A percentile compares a stretch with the other conserved stretches of the same genome.
These are phyloP conservation scores for Pleurotus sapidus DNA, from an alignment of 768 basidiomycete genomes.

Conservation along the genomic window DNA sequence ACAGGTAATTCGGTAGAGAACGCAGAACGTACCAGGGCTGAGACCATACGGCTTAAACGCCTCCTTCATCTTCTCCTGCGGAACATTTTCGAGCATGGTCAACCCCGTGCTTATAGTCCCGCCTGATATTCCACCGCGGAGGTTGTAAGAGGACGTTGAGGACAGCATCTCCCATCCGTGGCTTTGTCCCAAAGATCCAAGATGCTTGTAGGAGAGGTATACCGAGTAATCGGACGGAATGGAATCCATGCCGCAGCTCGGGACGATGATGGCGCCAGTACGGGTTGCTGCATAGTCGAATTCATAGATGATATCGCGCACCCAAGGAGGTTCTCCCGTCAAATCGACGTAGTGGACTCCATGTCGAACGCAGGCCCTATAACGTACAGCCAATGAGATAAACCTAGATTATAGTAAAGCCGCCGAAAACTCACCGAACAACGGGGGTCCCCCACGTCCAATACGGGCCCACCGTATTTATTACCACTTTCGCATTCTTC, in stretches of 20 bases:
- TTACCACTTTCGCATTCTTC: conserved; percentile 58
- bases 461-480: conserved; percentile 78
- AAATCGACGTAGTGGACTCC: conserved; percentile 87
- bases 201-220: conserved; percentile 65
- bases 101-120: conserved; percentile 56
- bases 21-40: conserved; percentile 34
- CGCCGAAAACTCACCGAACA: conserved; percentile 44
- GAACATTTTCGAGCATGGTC: conserved; percentile 34
- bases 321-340: conserved; percentile 70
- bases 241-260: conserved; percentile 76
- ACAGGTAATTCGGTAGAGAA: background rate
- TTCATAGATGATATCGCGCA: conserved; percentile 54
- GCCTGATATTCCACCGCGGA: conserved; percentile 55
- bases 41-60: conserved; percentile 21
- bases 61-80: conserved; percentile 28
- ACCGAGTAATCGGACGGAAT: conserved; percentile 71
- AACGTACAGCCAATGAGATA: background rate
- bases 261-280: conserved; percentile 73
- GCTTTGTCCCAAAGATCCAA: conserved; percentile 25
- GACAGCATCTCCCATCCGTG: conserved; percentile 31
- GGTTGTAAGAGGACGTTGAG: conserved; percentile 52
- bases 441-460: conserved; percentile 72
- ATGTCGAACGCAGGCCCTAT: conserved; percentile 66
- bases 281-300: conserved; percentile 71
- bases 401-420: background rate